phyloP scores from a whole-genome alignment of 106 monocot genomes.

The Acorus calamus region DNA sequence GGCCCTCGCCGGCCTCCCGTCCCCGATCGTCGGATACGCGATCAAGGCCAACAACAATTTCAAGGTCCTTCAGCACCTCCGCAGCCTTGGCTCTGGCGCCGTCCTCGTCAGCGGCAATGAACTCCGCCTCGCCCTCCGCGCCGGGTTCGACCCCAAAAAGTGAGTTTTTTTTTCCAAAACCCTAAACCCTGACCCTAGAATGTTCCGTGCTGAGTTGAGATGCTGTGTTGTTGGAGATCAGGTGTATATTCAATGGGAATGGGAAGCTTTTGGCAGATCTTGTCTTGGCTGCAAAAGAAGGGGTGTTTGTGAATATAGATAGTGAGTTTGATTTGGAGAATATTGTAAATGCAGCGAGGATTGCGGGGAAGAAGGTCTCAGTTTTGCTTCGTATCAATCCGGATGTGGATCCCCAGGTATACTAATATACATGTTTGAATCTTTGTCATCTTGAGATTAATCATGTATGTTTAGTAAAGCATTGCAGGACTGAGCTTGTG shows the following conservation, averaged over 20 bases:
- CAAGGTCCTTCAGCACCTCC: slow-evolving; percentile 71
- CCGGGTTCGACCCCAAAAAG: slow-evolving; percentile 86
- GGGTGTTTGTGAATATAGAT: slow-evolving; percentile 92
- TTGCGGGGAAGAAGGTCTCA: slow-evolving; percentile 60
- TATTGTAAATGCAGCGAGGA: slow-evolving; percentile 76
- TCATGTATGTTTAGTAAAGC: no score
- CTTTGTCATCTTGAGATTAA: neutral
- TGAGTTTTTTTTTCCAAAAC: slow-evolving; percentile 11
- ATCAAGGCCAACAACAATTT: slow-evolving; percentile 96
- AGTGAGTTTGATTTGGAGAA: slow-evolving; percentile 96
- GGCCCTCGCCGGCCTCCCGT: slow-evolving; percentile 60
- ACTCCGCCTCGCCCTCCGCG: slow-evolving; percentile 64
- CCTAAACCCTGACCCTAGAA: neutral
- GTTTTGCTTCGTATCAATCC: slow-evolving; percentile 97
- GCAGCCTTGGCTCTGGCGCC: slow-evolving; percentile 67
- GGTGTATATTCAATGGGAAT: slow-evolving; percentile 98
- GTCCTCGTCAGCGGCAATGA: slow-evolving; percentile 96
- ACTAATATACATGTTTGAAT: neutral
- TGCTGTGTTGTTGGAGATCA: slow-evolving; percentile 15
- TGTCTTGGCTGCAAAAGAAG: slow-evolving; percentile 73
- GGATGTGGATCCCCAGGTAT: slow-evolving; percentile 98
- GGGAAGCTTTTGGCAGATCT: slow-evolving; percentile 87
- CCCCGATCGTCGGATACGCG: slow-evolving; percentile 76
- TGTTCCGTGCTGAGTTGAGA: no score
- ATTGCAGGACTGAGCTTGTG: no score